Conservation (phyloP, 1,139 yeast genomes). For the Hemisphaericaspora xylanilytica region DNA sequence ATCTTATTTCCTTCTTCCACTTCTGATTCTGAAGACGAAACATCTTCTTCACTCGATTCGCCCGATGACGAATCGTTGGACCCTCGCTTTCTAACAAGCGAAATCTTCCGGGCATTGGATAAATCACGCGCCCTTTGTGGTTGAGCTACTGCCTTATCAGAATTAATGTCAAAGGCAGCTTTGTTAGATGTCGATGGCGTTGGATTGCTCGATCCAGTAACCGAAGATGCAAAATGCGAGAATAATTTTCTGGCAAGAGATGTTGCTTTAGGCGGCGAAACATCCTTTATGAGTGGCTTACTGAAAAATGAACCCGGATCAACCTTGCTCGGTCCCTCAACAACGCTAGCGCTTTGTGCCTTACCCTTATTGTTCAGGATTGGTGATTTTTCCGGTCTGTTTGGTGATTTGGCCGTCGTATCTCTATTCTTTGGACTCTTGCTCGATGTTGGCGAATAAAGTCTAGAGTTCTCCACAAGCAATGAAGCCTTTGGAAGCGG, state of each 20-base stretch:
- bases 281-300: background rate
- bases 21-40: conserved; percentile 11
- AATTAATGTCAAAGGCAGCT: background rate
- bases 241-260: conserved; percentile 2
- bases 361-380: background rate
- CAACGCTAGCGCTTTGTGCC: background rate
- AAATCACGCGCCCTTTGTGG: background rate
- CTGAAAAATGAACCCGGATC: background rate
- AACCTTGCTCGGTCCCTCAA: background rate
- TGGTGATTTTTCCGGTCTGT: background rate
- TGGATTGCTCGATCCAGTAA: background rate
- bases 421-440: background rate
- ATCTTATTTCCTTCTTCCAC: conserved; percentile 8
- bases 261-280: background rate
- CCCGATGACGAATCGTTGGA: conserved; percentile 11
- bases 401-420: background rate
- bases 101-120: conserved; percentile 14
- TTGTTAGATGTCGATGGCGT: background rate
- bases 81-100: conserved; percentile 19
- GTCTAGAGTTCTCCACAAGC: background rate
- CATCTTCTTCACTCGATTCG: conserved; percentile 11
- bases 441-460: background rate
- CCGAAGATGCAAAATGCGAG: background rate
- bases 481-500: background rate
- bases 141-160: background rate